phyloP scores from a whole-genome alignment of 148 eudicot species.

The Pouteria glomerata region DNA sequence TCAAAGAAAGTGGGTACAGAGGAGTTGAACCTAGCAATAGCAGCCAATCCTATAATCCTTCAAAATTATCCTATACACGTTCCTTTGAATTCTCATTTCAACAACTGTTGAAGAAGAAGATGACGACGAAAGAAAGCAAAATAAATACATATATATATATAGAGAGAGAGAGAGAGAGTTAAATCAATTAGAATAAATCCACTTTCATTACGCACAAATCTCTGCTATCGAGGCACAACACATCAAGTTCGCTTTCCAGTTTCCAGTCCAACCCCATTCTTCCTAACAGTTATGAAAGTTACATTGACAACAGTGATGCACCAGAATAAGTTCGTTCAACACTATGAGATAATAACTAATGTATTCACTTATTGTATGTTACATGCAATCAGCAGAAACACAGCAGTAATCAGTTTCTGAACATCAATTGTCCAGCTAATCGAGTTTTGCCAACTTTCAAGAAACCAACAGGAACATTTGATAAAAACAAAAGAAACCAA shows the following conservation, averaged over 20 bases:
- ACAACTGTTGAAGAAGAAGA: no score
- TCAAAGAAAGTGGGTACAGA: no score
- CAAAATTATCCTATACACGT: no score
- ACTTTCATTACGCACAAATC: no score
- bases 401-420: not conserved
- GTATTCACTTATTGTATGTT: not conserved
- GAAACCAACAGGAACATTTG: constrained; percentile 4
- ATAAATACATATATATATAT: no score
- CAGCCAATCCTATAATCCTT: no score
- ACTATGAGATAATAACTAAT: not conserved
- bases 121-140: no score
- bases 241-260: not conserved
- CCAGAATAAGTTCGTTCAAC: not conserved
- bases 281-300: not conserved
- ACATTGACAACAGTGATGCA: not conserved
- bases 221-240: not conserved
- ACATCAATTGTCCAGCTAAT: not conserved
- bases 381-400: constrained; percentile 10
- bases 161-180: no score
- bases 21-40: no score
- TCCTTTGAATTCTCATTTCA: no score
- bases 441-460: not conserved
- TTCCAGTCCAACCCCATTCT: not conserved
- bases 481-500: constrained; percentile 1
- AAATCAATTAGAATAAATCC: no score